Base-by-base conservation (phyloP, 768 basidiomycete species). In the Collybia mongolica region DNA sequence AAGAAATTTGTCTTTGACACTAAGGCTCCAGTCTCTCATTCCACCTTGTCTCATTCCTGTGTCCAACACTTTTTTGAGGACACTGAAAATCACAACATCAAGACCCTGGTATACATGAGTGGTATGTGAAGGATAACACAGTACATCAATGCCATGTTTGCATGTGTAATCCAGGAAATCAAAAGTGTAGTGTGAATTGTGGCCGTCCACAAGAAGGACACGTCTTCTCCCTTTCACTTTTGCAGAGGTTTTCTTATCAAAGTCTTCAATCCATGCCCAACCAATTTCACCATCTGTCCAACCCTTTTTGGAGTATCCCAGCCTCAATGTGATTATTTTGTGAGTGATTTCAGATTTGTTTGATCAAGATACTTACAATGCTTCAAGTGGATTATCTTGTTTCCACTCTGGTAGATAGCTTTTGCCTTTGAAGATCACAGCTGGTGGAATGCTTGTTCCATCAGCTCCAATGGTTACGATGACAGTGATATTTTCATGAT, bases 61-160 rank as follows among this genome's bases (percentile, higher is more conserved):
- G 29, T 54, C 64, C 60, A 68, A 14, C 32, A 53, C 0, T 29
- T 8, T 9, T 53, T 77, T 76, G 2, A 76, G 47, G 1, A 55
- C 36, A 4, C 47, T 44, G 38, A 73, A 73, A n/a, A 67, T 59
- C 2, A 69, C 71, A 35, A 78, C 64, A 51, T 78, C 74, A 20
- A 75, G 67, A 0, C 69, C 72, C 49, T 78, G 76, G 39, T 71
- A 74, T 20, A 72, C 47, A 51, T 81, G 78, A 0, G 72, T 77
- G 2, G 58, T 51, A 52, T 79, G 75, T 20, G 75, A 57, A 12
- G 72, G 76, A 60, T 78, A 79, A 50, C 71, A 74, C 0, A 79
- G 53, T 2, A 79, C 56, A 17, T 65, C 48, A 15, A 11, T 46
- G 20, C 60, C 56, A 48, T 68, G 51, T 17, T 45, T 48, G 22